Evolutionary conservation across 768 basidiomycete species (phyloP), one percentile per base, ranked within the genome.

Genomic region (Leccinellum luteum): DNA sequence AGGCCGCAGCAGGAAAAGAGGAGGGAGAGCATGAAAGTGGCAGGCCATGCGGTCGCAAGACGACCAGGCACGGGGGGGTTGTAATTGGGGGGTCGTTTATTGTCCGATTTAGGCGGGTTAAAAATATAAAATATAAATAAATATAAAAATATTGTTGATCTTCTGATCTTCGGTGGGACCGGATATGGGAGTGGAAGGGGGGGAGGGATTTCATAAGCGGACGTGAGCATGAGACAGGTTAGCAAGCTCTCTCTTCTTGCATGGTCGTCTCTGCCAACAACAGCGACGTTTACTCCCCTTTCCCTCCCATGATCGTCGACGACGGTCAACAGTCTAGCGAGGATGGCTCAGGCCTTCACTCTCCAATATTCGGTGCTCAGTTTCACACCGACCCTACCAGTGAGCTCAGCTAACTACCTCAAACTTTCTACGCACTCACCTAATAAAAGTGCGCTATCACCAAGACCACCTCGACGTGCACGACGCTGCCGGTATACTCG

Each of bases 261-360:
- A 87, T 88, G 85, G 85, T 86, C 71, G 78, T 76, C 67, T 80
- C 79, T 67, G 59, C 76, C 51, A 76, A 75, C 51, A 76, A 75
- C 73, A 74, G 76, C 73, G 85, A 83, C 73, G 75, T 82, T 51
- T 85, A 80, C 68, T 76, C 83, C 13, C 80, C 84, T 17, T 85
- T 84, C 71, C 80, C 80, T 50, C 74, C 76, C 55, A 78, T 81
- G 71, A 74, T 78, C 59, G 72, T 78, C 57, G 88, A 88, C 68
- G 86, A 89, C 66, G 81, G 85, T 38, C 79, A 81, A 45, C 86
- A 84, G 73, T 87, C 86, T 23, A 87, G 85, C 70, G 87, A 89
- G 68, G 88, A 89, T 66, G 83, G 85, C 67, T 89, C 88, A 52
- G 87, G 85, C 59, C 73, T 90, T 23, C 86, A 88, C 65, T 89